Evolutionary conservation across 192 early-diverging fungal species (phyloP).

Genomic region (Spinellus fusiger): DNA sequence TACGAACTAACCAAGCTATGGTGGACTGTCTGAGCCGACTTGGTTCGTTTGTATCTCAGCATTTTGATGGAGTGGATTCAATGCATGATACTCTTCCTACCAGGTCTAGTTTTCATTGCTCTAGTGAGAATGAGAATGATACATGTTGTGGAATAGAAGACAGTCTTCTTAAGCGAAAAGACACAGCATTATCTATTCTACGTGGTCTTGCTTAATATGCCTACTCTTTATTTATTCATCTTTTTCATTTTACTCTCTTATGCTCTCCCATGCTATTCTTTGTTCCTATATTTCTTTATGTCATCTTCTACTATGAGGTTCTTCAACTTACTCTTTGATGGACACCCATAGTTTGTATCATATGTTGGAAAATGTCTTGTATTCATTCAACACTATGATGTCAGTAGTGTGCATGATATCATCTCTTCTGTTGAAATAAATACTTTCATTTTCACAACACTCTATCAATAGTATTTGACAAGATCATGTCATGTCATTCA

Average conservation of each 20-base stretch:
- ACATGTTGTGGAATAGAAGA: not conserved
- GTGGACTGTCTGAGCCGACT: slow-evolving; percentile 17
- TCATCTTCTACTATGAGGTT: not conserved
- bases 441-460: too few relatives aligned
- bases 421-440: too few relatives aligned
- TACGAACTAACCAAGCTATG: slow-evolving; percentile 14
- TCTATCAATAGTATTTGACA: too few relatives aligned
- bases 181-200: not conserved
- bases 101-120: too few relatives aligned
- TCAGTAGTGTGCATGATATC: too few relatives aligned
- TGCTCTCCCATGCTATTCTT: not conserved
- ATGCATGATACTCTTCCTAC: not conserved
- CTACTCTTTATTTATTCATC: not conserved
- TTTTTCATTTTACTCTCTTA: not conserved
- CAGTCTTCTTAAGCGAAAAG: not conserved
- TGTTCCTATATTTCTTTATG: not conserved
- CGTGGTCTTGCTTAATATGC: not conserved
- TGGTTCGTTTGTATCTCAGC: slow-evolving; percentile 3
- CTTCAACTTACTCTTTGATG: too few relatives aligned
- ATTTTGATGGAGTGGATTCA: slow-evolving; percentile 2
- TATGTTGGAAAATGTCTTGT: too few relatives aligned
- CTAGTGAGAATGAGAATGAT: not conserved
- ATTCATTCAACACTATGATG: too few relatives aligned
- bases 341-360: too few relatives aligned
- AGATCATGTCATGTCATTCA: too few relatives aligned